A percentile compares a stretch with the other conserved stretches of the same genome.
phyloP scores from a whole-genome alignment of 2,329 filamentous ascomycete species.

The Exophiala sp. region DNA sequence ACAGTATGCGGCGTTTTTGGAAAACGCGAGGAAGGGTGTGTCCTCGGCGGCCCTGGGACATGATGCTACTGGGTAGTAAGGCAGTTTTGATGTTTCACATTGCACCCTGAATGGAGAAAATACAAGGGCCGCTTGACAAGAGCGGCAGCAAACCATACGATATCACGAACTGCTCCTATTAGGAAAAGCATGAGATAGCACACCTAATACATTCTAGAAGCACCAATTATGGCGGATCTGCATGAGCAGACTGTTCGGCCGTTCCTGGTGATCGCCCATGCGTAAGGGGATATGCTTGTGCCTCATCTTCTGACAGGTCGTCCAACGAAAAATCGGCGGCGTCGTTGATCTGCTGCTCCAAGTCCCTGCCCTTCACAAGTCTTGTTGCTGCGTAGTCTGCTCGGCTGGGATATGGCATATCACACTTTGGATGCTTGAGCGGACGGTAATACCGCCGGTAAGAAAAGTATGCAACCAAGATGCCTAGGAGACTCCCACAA shows the following conservation, averaged over 20 bases:
- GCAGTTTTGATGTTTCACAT: too few relatives aligned
- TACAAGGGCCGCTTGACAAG: too few relatives aligned
- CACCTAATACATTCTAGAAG: neutral
- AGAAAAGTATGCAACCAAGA: conserved; percentile 51
- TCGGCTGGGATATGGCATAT: conserved; percentile 42
- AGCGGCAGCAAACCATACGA: neutral
- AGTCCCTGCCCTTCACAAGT: conserved; percentile 11
- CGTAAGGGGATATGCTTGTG: conserved; percentile 18
- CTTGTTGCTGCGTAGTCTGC: conserved; percentile 16
- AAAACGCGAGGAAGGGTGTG: neutral
- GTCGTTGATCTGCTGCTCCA: conserved; percentile 23
- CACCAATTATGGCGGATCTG: conserved; percentile 13
- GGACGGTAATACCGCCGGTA: conserved; percentile 57
- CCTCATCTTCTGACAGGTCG: conserved; percentile 22
- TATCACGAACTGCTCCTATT: neutral
- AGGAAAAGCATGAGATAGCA: too few relatives aligned
- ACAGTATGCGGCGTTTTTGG: neutral
- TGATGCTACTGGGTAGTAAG: neutral
- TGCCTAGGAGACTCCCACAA: conserved; percentile 50
- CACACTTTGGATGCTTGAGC: conserved; percentile 46
- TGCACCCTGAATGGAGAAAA: neutral
- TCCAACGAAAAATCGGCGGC: conserved; percentile 25
- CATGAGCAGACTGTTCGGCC: neutral
- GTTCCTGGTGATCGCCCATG: conserved; percentile 2
- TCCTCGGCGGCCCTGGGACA: neutral